Evolutionary conservation across 139 green algal species (phyloP), one percentile per base, ranked within the genome.

Genomic region (Chlamydomonas sphaeroides): DNA sequence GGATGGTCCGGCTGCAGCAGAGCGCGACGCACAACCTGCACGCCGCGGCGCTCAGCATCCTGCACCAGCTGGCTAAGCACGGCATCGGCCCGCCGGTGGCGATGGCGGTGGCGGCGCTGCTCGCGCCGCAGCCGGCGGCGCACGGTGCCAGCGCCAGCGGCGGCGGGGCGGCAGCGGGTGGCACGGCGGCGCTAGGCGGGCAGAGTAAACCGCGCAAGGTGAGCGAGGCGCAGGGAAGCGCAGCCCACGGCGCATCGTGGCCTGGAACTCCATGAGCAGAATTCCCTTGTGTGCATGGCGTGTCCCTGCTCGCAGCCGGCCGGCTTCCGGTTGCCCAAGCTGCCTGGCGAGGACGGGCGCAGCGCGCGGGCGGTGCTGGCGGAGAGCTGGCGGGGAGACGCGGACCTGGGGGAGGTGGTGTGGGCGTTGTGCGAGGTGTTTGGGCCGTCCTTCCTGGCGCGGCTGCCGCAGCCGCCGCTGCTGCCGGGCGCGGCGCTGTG

Each of bases 371-470:
- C 83, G 49, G 65, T 88, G 6, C 74, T 92, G 42, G 84, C 77
- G 2, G 74, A 85, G 21, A 79, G 80, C 25, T 92, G 89, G 89
- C 81, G 79, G 56, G 89, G 91, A 28, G 86, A 89, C 26, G 75
- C 69, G 0, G 84, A 91, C 42, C 49, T 87, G 20, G 83, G 80
- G 42, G 81, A 83, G 17, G 74, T 84, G 42, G 33, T 90, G 26
- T 78, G 68, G 35, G 86, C 86, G 25, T 65, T 91, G 45, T 28
- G 36, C 45, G 69, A 84, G 41, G 30, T 92, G 80, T 84, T 92
- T 59, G 89, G 89, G 26, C 84, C 88, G 26, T 78, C 79, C 45
- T 71, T 92, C 57, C 59, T 85, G 53, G 63, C 88, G 23, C 68
- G 77, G 25, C 63, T 92, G 78, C 88, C 88, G 20, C 81, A 85